These are phyloP conservation scores for Camelina laxa DNA, from an alignment of 345 rosid genomes.

Conservation along the genomic window DNA sequence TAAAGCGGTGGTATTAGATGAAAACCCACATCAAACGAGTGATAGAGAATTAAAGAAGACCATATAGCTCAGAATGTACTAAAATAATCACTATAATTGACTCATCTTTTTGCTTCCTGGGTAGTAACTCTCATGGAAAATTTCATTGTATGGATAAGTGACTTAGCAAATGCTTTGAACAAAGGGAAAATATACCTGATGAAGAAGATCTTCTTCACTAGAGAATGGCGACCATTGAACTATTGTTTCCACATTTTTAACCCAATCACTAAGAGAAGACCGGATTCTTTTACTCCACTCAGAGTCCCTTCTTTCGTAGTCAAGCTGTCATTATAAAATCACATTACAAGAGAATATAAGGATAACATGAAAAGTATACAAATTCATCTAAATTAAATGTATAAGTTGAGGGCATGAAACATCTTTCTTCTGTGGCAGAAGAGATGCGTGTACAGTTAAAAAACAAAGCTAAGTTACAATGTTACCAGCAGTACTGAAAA, in stretches of 20 bases:
- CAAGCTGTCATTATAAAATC: slow-evolving; percentile 62
- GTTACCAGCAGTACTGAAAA: slow-evolving; percentile 7
- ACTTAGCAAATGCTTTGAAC: slow-evolving; percentile 11
- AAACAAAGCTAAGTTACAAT: slow-evolving; percentile 9
- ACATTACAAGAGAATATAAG: slow-evolving; percentile 20
- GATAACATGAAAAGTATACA: background rate
- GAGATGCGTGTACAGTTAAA: background rate
- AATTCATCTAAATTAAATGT: background rate
- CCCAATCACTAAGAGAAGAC: slow-evolving; percentile 65
- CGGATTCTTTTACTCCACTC: slow-evolving; percentile 67
- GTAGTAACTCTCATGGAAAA: background rate
- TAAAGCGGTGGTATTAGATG: background rate
- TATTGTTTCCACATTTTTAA: slow-evolving; percentile 67
- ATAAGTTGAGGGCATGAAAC: slow-evolving; percentile 7
- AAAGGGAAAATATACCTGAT: slow-evolving; percentile 56
- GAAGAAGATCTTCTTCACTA: slow-evolving; percentile 73
- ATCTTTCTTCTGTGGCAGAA: slow-evolving; percentile 11
- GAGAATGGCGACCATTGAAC: slow-evolving; percentile 86
- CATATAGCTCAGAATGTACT: slow-evolving; percentile 17
- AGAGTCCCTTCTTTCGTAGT: slow-evolving; percentile 61
- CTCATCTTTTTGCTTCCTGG: too few species aligned
- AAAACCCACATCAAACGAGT: slow-evolving; percentile 6
- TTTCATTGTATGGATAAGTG: background rate
- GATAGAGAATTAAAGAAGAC: background rate
- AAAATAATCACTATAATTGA: background rate